Base-by-base conservation (phyloP, 495 filamentous ascomycete species). In the Podospora fimiseda region DNA sequence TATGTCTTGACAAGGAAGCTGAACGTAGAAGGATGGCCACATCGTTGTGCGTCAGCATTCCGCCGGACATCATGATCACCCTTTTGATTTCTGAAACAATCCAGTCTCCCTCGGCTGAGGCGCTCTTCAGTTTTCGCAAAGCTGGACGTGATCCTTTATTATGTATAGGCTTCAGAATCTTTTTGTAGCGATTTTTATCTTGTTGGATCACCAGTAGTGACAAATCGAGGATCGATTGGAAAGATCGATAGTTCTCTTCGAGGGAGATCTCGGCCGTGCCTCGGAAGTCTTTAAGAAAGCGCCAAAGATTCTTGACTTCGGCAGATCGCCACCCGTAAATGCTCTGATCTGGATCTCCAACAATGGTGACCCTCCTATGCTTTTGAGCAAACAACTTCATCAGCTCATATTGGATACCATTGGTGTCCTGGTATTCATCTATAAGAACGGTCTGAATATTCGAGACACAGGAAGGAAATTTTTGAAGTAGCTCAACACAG, bases 301-400 rank as follows among this genome's bases (percentile, higher is more conserved):
- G 78, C 54, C 80, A 78, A 36, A 97, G 74, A 64, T 99, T 99
- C 64, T 86, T 81, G 57, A 94, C 91, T 68, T 99, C 93, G 18
- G 94, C 94, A 3, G 89, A 92, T n/a, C 94, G 85, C 74, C 95
- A 99, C 4, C 92, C 88, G 62, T 99, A 99, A 48, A 99, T 99
- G 59, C 91, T 96, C 63, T 99, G 94, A 64, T 99, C 93, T 7
- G 94, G 94, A 63, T 99, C 93, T 13, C 94, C 93, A 14, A 99
- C 94, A 45, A 96, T 88, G 9, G 93, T 97, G 53, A 99, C 90
- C 15, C 83, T 75, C 50, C 82, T 80, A 42, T 79, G 74, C 30
- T 73, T 64, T 20, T 87, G 78, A 14, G 93, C 90, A 59, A 99
- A 86, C 4, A 95, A 79, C 45, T 82, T 85, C 91, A 96, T 96